These are phyloP conservation scores for Passiflora organensis DNA, from an alignment of 345 rosid genomes.

Conservation along the genomic window DNA sequence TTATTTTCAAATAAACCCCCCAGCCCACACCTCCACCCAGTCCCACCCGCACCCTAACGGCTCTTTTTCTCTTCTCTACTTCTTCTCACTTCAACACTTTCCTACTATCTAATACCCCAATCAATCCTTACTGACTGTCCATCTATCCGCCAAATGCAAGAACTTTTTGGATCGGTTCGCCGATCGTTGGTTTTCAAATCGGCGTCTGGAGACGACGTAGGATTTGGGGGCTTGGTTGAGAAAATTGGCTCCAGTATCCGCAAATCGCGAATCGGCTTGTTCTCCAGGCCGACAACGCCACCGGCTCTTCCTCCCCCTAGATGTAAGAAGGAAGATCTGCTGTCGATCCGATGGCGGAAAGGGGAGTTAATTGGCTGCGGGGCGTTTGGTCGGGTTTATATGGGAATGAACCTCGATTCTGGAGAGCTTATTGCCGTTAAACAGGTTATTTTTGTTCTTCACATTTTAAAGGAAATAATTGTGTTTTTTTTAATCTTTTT, in stretches of 20 bases:
- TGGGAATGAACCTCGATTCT: conserved; percentile 37
- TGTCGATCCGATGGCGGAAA: conserved; percentile 29
- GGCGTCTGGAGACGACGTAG: conserved; percentile 18
- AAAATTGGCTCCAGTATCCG: conserved; percentile 29
- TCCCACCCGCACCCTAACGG: conserved; percentile 19
- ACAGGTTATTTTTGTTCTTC: conserved; percentile 13
- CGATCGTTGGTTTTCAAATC: conserved; percentile 31
- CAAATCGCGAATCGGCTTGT: conserved; percentile 26
- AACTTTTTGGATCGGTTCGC: conserved; percentile 30
- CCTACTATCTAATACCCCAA: conserved; percentile 18
- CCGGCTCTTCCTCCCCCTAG: conserved; percentile 10
- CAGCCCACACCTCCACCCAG: not conserved
- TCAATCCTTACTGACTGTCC: not conserved
- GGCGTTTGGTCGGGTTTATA: conserved; percentile 30
- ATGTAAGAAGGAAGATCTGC: conserved; percentile 17
- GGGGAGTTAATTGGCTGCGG: conserved; percentile 34
- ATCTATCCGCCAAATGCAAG: conserved; percentile 19
- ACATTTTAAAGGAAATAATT: not conserved
- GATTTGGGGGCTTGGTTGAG: conserved; percentile 25
- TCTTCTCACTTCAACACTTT: conserved; percentile 2
- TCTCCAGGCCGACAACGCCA: conserved; percentile 8
- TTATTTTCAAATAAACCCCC: not conserved
- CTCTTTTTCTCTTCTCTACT: conserved; percentile 6
- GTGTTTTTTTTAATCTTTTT: not conserved
- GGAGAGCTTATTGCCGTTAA: conserved; percentile 34